These are phyloP conservation scores for Naegleria gruberi DNA, from an alignment of 208 protist genomes.

Conservation along the genomic window DNA sequence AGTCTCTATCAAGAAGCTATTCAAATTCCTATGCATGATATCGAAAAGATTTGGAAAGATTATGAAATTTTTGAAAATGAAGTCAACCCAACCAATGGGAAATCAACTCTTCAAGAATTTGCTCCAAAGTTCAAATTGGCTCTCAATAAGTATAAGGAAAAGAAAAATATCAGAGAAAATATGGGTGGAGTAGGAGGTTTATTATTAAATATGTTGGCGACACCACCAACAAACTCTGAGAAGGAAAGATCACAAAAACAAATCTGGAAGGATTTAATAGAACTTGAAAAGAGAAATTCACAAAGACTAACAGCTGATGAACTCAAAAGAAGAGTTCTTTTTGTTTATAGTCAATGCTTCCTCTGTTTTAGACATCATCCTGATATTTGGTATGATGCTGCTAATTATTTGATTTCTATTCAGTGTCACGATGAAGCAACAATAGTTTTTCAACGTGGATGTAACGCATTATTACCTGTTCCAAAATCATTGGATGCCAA, in stretches of 20 bases:
- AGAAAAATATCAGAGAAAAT: constrained; percentile 19
- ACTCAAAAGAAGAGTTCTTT: neutral
- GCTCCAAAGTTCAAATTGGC: neutral
- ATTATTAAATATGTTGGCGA: constrained; percentile 10
- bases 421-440: neutral
- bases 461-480: neutral
- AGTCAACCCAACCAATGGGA: neutral
- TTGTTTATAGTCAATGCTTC: neutral
- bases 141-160: neutral
- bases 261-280: constrained; percentile 11
- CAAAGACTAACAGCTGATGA: neutral
- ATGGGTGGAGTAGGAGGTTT: neutral
- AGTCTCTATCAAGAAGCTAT: neutral
- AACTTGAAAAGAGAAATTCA: constrained; percentile 8
- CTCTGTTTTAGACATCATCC: neutral
- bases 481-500: neutral
- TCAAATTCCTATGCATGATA: neutral
- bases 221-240: neutral
- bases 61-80: constrained; percentile 17
- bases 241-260: constrained; percentile 13
- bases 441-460: neutral
- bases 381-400: constrained; percentile 15
- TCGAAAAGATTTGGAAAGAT: constrained; percentile 3
- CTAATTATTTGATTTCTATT: neutral
- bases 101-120: neutral